Percentiles rank a stretch among this genome's conserved stretches.
phyloP scores from a whole-genome alignment of 2,329 filamentous ascomycete species.

The Epichloe hybrida region DNA sequence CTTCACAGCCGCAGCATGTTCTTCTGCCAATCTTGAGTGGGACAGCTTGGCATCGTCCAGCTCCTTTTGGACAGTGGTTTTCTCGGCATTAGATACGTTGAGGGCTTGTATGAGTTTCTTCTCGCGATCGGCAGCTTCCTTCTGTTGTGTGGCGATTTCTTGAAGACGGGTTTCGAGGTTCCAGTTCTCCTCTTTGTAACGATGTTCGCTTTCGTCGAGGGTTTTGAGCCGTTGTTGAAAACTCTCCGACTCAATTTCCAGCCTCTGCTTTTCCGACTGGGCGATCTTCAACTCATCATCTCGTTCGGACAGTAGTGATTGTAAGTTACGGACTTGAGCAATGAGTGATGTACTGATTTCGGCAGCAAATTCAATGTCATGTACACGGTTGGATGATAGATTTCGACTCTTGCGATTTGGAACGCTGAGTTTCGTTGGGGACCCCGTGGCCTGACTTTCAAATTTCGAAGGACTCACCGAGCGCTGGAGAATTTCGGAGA shows the following conservation, averaged over 20 bases:
- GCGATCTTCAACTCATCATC: conserved; percentile 72
- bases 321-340: conserved; percentile 83
- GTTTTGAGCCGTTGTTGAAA: conserved; percentile 68
- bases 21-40: conserved; percentile 67
- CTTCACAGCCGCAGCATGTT: conserved; percentile 63
- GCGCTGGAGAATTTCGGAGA: conserved; percentile 31
- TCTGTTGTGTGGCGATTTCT: conserved; percentile 60
- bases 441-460: conserved; percentile 69
- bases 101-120: conserved; percentile 66
- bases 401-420: conserved; percentile 83
- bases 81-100: conserved; percentile 57
- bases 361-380: conserved; percentile 96
- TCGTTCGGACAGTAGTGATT: conserved; percentile 70
- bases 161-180: conserved; percentile 86
- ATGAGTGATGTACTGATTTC: conserved; percentile 93
- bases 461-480: conserved; percentile 66
- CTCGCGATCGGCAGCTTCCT: conserved; percentile 69
- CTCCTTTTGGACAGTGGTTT: conserved; percentile 66
- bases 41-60: conserved; percentile 77
- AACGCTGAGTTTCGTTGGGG: conserved; percentile 77
- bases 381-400: conserved; percentile 73
- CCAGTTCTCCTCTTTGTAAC: conserved; percentile 98
- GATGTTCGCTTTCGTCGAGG: conserved; percentile 85
- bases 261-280: conserved; percentile 59
- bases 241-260: conserved; percentile 72